These are phyloP conservation scores for Choanephora cucurbitarum DNA, from an alignment of 371 early-diverging fungal species.

Conservation along the genomic window DNA sequence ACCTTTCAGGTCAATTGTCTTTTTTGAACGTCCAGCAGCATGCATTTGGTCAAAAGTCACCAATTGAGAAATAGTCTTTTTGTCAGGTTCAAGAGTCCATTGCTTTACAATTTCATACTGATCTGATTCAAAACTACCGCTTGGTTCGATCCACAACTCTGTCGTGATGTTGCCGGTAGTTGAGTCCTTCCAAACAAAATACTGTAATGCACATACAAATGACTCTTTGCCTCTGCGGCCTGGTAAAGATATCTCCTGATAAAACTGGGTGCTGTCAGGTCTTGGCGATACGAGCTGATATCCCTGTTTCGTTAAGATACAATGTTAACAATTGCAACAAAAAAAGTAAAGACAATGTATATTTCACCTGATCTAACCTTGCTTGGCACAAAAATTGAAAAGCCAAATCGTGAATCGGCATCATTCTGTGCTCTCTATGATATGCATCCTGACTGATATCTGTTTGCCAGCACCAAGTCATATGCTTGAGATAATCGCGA, in stretches of 20 bases:
- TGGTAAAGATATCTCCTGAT: conserved; percentile 56
- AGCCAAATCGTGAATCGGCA: conserved; percentile 72
- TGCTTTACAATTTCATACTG: conserved; percentile 47
- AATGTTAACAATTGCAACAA: neutral
- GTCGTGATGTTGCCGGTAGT: conserved; percentile 62
- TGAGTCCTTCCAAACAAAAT: conserved; percentile 68
- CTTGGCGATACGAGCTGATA: conserved; percentile 57
- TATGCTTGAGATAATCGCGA: conserved; percentile 63
- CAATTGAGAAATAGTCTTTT: conserved; percentile 62
- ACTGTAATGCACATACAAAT: conserved; percentile 62
- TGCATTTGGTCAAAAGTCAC: conserved; percentile 81
- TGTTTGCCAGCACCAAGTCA: conserved; percentile 70
- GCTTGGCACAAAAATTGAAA: conserved; percentile 73
- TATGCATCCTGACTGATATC: conserved; percentile 52
- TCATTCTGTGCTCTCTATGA: conserved; percentile 54
- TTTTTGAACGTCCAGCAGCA: conserved; percentile 54
- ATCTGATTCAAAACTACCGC: conserved; percentile 30
- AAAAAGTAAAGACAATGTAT: neutral
- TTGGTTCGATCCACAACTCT: conserved; percentile 81
- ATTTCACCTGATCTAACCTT: conserved; percentile 63
- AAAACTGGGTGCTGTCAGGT: conserved; percentile 67
- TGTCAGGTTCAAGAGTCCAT: conserved; percentile 61
- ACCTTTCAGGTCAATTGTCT: conserved; percentile 33
- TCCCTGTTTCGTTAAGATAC: conserved; percentile 16
- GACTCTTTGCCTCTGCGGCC: conserved; percentile 9